A percentile compares a stretch with the other conserved stretches of the same genome.
phyloP scores from a whole-genome alignment of 768 basidiomycete species.

The Nidularia sp. region DNA sequence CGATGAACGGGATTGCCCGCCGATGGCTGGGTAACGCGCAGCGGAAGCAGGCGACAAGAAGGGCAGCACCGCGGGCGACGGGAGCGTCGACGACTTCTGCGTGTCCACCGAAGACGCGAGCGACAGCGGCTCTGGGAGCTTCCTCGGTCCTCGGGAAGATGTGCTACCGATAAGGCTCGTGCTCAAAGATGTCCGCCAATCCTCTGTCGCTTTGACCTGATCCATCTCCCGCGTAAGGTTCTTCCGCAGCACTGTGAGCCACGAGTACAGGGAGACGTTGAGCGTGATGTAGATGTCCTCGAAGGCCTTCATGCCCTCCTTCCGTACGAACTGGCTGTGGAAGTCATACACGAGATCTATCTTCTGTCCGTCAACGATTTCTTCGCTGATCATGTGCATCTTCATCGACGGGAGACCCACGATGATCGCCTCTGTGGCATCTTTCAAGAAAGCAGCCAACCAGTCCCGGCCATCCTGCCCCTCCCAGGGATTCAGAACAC shows the following conservation, averaged over 20 bases:
- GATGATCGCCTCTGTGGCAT: conserved; percentile 66
- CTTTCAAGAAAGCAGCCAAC: conserved; percentile 57
- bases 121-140: conserved; percentile 29
- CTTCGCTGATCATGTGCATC: conserved; percentile 76
- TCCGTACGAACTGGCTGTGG: conserved; percentile 61
- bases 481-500: conserved; percentile 17
- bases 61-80: neutral
- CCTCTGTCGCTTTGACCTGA: conserved; percentile 58
- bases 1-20: neutral
- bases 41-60: neutral
- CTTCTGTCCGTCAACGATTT: conserved; percentile 34
- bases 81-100: neutral
- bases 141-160: conserved; percentile 28
- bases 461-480: conserved; percentile 45
- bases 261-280: conserved; percentile 78
- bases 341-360: conserved; percentile 63
- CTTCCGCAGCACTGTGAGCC: conserved; percentile 76
- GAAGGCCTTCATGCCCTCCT: conserved; percentile 45
- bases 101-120: conserved; percentile 6
- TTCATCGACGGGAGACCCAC: conserved; percentile 80
- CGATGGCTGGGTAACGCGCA: too few species aligned
- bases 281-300: conserved; percentile 85
- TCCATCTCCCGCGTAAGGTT: conserved; percentile 76
- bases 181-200: conserved; percentile 39
- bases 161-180: conserved; percentile 19